phyloP scores from a whole-genome alignment of 2,329 filamentous ascomycete species.

The Lecanicillium sp. region DNA sequence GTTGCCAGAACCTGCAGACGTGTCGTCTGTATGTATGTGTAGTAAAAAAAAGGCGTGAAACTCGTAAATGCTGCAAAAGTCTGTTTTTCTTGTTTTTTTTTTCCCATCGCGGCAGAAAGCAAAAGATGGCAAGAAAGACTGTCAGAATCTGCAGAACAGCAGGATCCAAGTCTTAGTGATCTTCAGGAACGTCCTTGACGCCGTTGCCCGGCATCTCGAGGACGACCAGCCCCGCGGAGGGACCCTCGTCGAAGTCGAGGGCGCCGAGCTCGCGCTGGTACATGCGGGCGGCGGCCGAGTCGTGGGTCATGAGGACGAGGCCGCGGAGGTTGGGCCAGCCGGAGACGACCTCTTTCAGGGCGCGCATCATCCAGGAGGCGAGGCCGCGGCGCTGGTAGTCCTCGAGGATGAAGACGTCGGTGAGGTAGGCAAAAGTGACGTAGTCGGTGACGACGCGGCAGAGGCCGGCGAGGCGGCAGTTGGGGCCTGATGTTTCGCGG shows the following conservation, averaged over 20 bases:
- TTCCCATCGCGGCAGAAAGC: too few relatives aligned
- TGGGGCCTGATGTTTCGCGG: constrained; percentile 24
- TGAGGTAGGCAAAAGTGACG: constrained; percentile 60
- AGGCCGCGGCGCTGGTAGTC: constrained; percentile 56
- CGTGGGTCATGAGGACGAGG: constrained; percentile 48
- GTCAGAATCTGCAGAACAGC: too few relatives aligned
- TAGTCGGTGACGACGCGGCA: constrained; percentile 62
- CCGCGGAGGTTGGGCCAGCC: constrained; percentile 55
- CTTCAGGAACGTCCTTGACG: constrained; percentile 29
- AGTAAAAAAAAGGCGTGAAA: too few relatives aligned
- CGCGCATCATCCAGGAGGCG: constrained; percentile 58
- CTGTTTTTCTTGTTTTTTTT: too few relatives aligned
- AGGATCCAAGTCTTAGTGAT: too few relatives aligned
- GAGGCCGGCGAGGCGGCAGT: constrained; percentile 34
- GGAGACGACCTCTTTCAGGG: constrained; percentile 50
- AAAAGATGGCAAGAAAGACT: too few relatives aligned
- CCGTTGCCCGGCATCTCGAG: constrained; percentile 36
- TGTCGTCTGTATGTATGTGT: not conserved
- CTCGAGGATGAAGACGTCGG: constrained; percentile 60
- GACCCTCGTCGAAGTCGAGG: constrained; percentile 37
- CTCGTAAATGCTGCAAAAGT: too few relatives aligned
- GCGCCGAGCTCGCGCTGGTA: constrained; percentile 44
- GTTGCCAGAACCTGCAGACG: too few relatives aligned
- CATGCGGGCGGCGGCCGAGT: constrained; percentile 33
- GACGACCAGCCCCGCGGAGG: constrained; percentile 33